Conservation (phyloP, 1,284 basidiomycete species). For the Tilletia horrida region DNA sequence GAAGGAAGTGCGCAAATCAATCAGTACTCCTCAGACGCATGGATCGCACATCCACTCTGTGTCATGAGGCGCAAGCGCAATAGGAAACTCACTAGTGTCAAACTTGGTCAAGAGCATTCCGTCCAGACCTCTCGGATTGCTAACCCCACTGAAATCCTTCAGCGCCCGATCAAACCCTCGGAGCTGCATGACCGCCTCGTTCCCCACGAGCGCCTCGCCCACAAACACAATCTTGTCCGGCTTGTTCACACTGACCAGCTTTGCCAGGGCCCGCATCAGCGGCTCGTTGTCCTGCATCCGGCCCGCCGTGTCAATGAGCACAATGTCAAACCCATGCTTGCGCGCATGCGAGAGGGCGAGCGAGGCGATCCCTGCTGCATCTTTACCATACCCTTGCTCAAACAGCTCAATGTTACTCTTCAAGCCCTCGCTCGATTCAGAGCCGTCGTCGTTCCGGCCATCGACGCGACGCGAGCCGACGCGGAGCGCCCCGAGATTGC, state of each 20-base stretch:
- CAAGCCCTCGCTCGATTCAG: conserved; percentile 55
- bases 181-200: conserved; percentile 54
- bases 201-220: conserved; percentile 54
- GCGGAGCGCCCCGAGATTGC: conserved; percentile 82
- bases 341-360: conserved; percentile 69
- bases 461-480: conserved; percentile 35
- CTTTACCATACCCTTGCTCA: conserved; percentile 96
- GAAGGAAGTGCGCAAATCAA: not conserved
- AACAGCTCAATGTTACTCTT: conserved; percentile 82
- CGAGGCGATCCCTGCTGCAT: conserved; percentile 93
- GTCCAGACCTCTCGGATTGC: conserved; percentile 48
- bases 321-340: conserved; percentile 47
- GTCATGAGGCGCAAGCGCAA: not conserved
- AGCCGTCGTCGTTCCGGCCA: conserved; percentile 23
- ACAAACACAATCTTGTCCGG: conserved; percentile 55
- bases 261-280: conserved; percentile 52
- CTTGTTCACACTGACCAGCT: conserved; percentile 50
- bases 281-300: conserved; percentile 56
- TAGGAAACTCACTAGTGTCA: conserved; percentile 36
- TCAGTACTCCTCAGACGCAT: not conserved
- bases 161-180: conserved; percentile 51
- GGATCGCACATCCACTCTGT: not conserved
- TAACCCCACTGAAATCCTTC: conserved; percentile 52
- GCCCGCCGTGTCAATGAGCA: conserved; percentile 54
- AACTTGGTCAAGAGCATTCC: conserved; percentile 54